Evolutionary conservation across 176 grass and related monocot genomes (phyloP), one percentile per base, ranked within the genome.

Genomic region (Zizania latifolia): DNA sequence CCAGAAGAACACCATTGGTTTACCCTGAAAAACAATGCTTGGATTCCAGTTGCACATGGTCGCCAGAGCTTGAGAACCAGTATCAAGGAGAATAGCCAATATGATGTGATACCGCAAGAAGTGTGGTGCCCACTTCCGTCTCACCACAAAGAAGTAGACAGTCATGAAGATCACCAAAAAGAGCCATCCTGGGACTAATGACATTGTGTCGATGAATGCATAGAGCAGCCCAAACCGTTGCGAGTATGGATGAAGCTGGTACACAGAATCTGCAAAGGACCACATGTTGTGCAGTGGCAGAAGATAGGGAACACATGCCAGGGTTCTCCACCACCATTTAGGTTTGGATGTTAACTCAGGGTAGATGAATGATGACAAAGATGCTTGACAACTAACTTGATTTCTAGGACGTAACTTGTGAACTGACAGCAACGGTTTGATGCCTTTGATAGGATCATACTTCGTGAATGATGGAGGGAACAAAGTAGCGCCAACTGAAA

Each of bases 221-320:
- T 80, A 90, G 28, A 75, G 80, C n/a, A 93, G 44, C 39, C 76
- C 84, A 41, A 83, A 93, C 57, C 81, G 82, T 46, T 97, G 80
- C 77, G 90, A 58, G 61, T 84, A 64, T 14, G 72, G 83, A 36
- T 93, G 90, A 26, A 97, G 90, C 58, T 90, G 93, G 70, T 89
- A 97, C 26, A 88, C 56, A 30, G 83, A 68, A 72, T 89, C 88
- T n/a, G 93, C 90, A 14, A 93, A 61, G 19, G 81, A 74, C 93
- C 94, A 97, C 63, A 89, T 83, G 57, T 91, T 84, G 80, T 97
- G 94, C 64, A 97, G 83, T 26, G 90, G 90, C 45, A 93, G 83
- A 66, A 91, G 88, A 79, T 97, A 97, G 0, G 88, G 90, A 28
- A 93, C 75, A 24, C 83, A 88, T 48, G 88, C 90, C 45, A 89